Conservation (phyloP, 192 early-diverging fungal species). For the Umbelopsis ramanniana region DNA sequence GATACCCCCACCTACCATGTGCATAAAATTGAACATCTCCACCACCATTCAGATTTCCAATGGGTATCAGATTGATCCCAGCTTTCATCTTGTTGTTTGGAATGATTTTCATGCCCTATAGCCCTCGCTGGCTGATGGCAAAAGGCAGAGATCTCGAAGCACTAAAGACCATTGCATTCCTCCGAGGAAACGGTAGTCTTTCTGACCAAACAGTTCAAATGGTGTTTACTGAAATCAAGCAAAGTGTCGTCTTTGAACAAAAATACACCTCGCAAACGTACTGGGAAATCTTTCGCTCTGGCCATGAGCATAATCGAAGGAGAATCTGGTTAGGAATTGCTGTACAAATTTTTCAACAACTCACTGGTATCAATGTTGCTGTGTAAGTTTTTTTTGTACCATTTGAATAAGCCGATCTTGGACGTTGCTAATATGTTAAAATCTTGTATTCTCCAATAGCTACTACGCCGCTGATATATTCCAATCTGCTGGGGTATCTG, state of each 20-base stretch:
- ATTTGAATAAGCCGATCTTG: background rate
- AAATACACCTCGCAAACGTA: conserved; percentile 56
- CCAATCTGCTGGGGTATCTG: conserved; percentile 51
- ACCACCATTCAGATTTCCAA: conserved; percentile 73
- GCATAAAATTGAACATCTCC: conserved; percentile 22
- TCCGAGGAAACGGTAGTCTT: conserved; percentile 56
- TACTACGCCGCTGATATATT: conserved; percentile 61
- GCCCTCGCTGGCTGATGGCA: conserved; percentile 73
- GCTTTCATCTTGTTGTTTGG: conserved; percentile 69
- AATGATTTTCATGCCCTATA: conserved; percentile 78
- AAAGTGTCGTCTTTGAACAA: conserved; percentile 54
- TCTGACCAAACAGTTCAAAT: conserved; percentile 49
- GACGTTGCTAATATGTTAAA: too few relatives aligned
- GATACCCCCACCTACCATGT: too few relatives aligned
- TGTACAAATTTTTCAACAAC: conserved; percentile 73
- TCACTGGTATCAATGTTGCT: conserved; percentile 78
- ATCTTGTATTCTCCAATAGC: conserved; percentile 16
- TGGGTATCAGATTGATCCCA: conserved; percentile 82
- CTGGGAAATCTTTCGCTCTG: conserved; percentile 44
- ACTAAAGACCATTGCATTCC: conserved; percentile 51
- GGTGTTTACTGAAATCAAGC: conserved; percentile 65
- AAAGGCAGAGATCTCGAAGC: conserved; percentile 60
- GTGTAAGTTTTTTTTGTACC: conserved; percentile 51
- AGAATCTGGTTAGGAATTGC: conserved; percentile 57
- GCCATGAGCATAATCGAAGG: conserved; percentile 53